These are phyloP conservation scores for Cordyceps javanica DNA, from an alignment of 2,329 filamentous ascomycete species.

Conservation along the genomic window DNA sequence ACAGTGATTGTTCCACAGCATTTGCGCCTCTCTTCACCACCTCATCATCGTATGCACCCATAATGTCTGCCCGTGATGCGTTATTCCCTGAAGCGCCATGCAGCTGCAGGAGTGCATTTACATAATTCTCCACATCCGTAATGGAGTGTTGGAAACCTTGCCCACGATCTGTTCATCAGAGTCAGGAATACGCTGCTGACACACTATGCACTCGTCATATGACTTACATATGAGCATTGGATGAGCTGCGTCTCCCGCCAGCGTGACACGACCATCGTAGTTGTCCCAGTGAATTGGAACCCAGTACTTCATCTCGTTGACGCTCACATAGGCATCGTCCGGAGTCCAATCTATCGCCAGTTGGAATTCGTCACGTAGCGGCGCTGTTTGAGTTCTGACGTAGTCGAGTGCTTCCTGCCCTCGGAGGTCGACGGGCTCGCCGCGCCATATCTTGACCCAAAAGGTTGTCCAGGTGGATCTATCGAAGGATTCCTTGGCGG, in stretches of 20 bases:
- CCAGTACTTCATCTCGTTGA: conserved; percentile 34
- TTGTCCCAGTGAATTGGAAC: conserved; percentile 26
- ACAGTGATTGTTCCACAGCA: conserved; percentile 28
- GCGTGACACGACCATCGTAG: conserved; percentile 26
- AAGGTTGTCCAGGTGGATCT: conserved; percentile 26
- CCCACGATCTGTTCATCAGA: conserved; percentile 28
- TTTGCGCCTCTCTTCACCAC: conserved; percentile 27
- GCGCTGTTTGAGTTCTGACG: conserved; percentile 21
- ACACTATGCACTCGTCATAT: neutral
- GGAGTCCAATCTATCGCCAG: conserved; percentile 30
- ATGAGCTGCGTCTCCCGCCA: conserved; percentile 36
- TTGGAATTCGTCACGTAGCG: conserved; percentile 26
- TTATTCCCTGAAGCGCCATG: conserved; percentile 1
- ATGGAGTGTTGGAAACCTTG: conserved; percentile 40
- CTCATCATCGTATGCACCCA: conserved; percentile 27
- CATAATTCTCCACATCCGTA: conserved; percentile 32
- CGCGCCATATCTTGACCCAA: conserved; percentile 31
- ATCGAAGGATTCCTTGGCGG: conserved; percentile 20
- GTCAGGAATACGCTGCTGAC: neutral
- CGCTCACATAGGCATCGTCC: conserved; percentile 23
- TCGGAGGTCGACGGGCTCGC: conserved; percentile 20
- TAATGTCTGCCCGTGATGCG: conserved; percentile 14
- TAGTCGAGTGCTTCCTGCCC: conserved; percentile 31
- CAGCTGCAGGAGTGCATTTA: conserved; percentile 25
- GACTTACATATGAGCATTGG: conserved; percentile 37